Conservation (phyloP, 495 filamentous ascomycete genomes). For the Usnea hakonensis region DNA sequence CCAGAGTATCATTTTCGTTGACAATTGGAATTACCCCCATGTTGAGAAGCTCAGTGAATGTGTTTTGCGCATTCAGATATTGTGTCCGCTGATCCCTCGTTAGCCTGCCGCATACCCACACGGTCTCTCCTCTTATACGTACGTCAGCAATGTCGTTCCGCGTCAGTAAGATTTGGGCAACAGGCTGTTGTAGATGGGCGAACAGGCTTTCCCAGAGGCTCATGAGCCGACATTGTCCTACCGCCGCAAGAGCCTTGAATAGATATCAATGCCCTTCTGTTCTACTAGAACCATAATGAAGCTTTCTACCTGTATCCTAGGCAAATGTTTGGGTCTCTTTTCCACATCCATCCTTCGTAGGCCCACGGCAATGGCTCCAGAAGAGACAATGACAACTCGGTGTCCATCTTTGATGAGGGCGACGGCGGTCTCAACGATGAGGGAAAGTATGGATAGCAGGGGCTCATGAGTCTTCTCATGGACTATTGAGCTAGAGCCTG, state of each 20-base stretch:
- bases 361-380: conserved; percentile 91
- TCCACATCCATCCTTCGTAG: conserved; percentile 82
- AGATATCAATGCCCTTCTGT: background rate
- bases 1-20: conserved; percentile 96
- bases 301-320: conserved; percentile 61
- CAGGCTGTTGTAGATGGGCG: conserved; percentile 73
- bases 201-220: conserved; percentile 92
- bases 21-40: conserved; percentile 98
- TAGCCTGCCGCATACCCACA: background rate
- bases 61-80: conserved; percentile 95
- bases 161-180: conserved; percentile 92
- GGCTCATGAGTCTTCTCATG: conserved; percentile 96
- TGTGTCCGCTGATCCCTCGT: conserved; percentile 60
- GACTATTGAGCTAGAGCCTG: conserved; percentile 96
- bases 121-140: conserved; percentile 24
- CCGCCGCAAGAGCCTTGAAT: conserved; percentile 79
- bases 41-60: conserved; percentile 75
- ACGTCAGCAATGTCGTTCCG: conserved; percentile 95
- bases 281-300: background rate
- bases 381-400: conserved; percentile 89
- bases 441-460: conserved; percentile 78
- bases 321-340: conserved; percentile 79
- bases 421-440: conserved; percentile 88
- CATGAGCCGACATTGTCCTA: conserved; percentile 94
- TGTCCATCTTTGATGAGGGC: conserved; percentile 83